Conservation (phyloP, 176 grass and related monocot species). For the Bromus sterilis region DNA sequence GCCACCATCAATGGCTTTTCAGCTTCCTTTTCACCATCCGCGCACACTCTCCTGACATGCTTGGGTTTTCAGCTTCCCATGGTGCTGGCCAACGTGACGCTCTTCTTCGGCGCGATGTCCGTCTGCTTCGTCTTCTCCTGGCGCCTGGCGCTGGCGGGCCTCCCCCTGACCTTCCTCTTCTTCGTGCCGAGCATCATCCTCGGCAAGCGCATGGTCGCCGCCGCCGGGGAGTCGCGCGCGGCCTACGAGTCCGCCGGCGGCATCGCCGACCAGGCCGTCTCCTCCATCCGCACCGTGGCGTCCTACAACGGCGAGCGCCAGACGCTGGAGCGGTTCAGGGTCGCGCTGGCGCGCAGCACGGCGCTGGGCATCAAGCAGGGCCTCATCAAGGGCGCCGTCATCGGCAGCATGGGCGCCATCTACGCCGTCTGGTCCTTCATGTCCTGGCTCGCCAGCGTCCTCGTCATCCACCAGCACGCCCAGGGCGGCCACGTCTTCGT, state of each 20-base stretch:
- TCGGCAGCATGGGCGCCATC: slow-evolving; percentile 47
- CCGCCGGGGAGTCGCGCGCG: slow-evolving; percentile 3
- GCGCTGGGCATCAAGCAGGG: slow-evolving; percentile 45
- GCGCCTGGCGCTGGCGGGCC: slow-evolving; percentile 43
- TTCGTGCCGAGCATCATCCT: slow-evolving; percentile 31
- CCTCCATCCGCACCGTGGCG: slow-evolving; percentile 44
- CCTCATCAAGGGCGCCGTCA: slow-evolving; percentile 44
- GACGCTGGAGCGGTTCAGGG: slow-evolving; percentile 34
- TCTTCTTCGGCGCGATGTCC: slow-evolving; percentile 27
- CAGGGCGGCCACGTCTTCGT: slow-evolving; percentile 57
- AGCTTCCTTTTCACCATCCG: neutral
- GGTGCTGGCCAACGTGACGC: slow-evolving; percentile 31
- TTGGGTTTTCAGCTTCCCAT: slow-evolving; percentile 18
- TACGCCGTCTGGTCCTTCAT: slow-evolving; percentile 55
- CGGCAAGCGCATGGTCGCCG: slow-evolving; percentile 31
- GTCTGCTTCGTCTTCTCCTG: slow-evolving; percentile 43
- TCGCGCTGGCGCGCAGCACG: slow-evolving; percentile 32
- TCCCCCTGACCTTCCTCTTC: slow-evolving; percentile 48
- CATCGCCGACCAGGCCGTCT: slow-evolving; percentile 48
- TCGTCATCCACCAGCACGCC: slow-evolving; percentile 40
- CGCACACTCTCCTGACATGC: neutral
- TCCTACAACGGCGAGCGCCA: slow-evolving; percentile 32
- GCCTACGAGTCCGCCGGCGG: slow-evolving; percentile 39
- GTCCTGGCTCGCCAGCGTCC: slow-evolving; percentile 33
- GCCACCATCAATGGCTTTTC: neutral